phyloP scores from a whole-genome alignment of 441 rosid species.

The Gossypium davidsonii region DNA sequence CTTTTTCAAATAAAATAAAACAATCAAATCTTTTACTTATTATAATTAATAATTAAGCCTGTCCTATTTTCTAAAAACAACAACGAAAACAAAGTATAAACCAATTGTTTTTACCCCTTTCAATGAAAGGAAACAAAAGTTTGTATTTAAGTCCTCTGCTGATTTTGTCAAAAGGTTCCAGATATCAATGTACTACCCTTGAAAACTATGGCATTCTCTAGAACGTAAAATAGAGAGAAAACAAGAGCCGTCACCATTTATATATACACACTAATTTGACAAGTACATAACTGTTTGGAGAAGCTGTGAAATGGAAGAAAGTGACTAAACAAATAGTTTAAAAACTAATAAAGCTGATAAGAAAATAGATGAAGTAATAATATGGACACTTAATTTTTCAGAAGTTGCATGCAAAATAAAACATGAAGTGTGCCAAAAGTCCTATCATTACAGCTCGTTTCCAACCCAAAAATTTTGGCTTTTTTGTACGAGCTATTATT shows the following conservation, averaged over 20 bases:
- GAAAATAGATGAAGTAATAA: background rate
- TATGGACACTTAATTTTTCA: background rate
- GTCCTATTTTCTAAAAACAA: slow-evolving; percentile 3
- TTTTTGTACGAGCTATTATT: background rate
- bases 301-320: background rate
- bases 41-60: background rate
- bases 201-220: background rate
- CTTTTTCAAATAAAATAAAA: background rate
- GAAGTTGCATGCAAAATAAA: background rate
- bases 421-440: background rate
- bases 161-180: background rate
- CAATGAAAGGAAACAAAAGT: background rate
- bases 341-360: background rate
- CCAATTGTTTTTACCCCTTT: background rate
- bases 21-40: background rate
- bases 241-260: background rate
- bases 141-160: background rate
- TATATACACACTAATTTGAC: background rate
- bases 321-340: background rate
- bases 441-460: background rate
- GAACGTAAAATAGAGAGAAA: slow-evolving; percentile 3
- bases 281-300: background rate
- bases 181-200: background rate
- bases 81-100: background rate
- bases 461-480: background rate